phyloP scores from a whole-genome alignment of 169 alveolate genomes.

The Condylostoma magnum region DNA sequence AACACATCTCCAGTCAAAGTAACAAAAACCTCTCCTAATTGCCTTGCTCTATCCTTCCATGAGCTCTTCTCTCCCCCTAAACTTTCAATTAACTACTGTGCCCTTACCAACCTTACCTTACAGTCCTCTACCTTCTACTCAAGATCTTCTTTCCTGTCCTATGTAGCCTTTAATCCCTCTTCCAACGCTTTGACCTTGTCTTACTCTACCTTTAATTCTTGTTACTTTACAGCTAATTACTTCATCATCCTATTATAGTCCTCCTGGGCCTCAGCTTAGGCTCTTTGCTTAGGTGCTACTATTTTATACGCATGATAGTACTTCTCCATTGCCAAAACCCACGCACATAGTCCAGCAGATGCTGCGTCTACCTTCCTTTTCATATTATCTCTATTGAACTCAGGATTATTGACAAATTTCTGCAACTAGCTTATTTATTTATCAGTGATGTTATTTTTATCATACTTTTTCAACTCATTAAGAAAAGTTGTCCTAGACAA shows the following conservation, averaged over 20 bases:
- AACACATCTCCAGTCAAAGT: slow-evolving; percentile 87
- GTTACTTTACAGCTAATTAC: slow-evolving; percentile 69
- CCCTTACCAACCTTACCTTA: slow-evolving; percentile 79
- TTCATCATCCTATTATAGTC: slow-evolving; percentile 60
- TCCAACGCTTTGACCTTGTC: slow-evolving; percentile 69
- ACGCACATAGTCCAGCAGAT: slow-evolving; percentile 59
- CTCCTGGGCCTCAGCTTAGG: slow-evolving; percentile 49
- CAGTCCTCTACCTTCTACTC: slow-evolving; percentile 76
- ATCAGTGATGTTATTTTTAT: slow-evolving; percentile 76
- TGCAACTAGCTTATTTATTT: slow-evolving; percentile 62
- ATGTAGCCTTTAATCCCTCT: slow-evolving; percentile 58
- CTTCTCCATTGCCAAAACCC: slow-evolving; percentile 69
- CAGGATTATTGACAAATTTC: slow-evolving; percentile 70
- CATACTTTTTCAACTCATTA: slow-evolving; percentile 49
- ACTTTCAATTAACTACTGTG: slow-evolving; percentile 79
- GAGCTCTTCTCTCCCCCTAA: slow-evolving; percentile 90
- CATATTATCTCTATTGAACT: slow-evolving; percentile 50
- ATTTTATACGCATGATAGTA: slow-evolving; percentile 51
- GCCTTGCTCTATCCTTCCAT: slow-evolving; percentile 83
- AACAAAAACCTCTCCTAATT: slow-evolving; percentile 60
- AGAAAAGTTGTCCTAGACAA: slow-evolving; percentile 63
- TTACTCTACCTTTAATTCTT: slow-evolving; percentile 69
- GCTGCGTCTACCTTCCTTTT: slow-evolving; percentile 71
- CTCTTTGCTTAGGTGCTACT: slow-evolving; percentile 54
- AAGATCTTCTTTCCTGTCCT: slow-evolving; percentile 44